Base-by-base conservation (phyloP, 805 yeast genomes). In the Debaryomyces castellii region DNA sequence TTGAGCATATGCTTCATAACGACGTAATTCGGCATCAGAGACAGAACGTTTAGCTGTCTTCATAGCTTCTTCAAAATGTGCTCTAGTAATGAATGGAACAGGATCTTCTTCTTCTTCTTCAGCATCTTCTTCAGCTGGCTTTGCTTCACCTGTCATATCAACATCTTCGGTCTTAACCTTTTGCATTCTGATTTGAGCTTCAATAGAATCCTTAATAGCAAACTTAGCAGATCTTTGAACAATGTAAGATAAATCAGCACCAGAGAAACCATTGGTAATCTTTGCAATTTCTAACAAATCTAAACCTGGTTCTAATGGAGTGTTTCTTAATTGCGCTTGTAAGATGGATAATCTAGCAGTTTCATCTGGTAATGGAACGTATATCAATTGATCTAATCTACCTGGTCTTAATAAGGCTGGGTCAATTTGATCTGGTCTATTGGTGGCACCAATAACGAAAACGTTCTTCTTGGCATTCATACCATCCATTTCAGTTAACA, bases 381-480 rank as follows among this genome's bases (percentile, higher is more conserved):
- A 94, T 59, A 94, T 94, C 74, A 94, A 82, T 77, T 95, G 99
- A 73, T 94, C 99, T 59, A 94, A 83, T 79, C 99, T 87, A 60
- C 99, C 99, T 9, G 99, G 99, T 78, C 99, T 90, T 71, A 94
- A 78, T 63, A 94, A 82, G 28, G 99, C 99, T 20, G 99, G 98
- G 66, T 94, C 99, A 58, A 94, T 94, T 76, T 94, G 98, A 70
- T 95, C 99, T 34, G 99, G 99, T 78, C 99, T 85, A 74, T 94
- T 94, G 46, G 99, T 94, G 35, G 99, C 99, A 74, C 99, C 99
- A 73, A 94, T 89, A 46, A 94, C 97, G 64, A 94, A 94, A 30
- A 94, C 99, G 64, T 94, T 94, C 84, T 94, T 94, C 78, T 94
- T 94, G 52, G 97, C 96, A 66, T 94, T 94, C 99, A 94, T 94